These are phyloP conservation scores for Wickerhamiella sorbophila DNA, from an alignment of 805 yeast genomes.

Conservation along the genomic window DNA sequence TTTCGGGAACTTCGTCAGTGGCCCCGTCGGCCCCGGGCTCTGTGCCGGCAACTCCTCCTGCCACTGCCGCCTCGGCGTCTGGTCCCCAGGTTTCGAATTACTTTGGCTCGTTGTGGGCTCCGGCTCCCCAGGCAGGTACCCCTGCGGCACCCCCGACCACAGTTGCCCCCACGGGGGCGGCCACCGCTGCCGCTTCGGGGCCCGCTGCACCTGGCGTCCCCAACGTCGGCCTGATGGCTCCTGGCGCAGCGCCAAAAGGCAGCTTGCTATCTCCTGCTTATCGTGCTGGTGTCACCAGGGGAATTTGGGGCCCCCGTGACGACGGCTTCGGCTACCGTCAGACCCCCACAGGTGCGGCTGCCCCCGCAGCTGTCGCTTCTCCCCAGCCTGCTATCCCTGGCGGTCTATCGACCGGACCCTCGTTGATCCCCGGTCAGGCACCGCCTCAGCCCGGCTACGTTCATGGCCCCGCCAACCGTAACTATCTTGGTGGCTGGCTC, in stretches of 20 bases:
- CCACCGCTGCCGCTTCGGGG: background rate
- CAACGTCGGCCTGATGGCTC: conserved; percentile 1
- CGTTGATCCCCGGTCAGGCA: background rate
- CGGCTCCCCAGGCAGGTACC: conserved; percentile 6
- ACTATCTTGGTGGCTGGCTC: conserved; percentile 3
- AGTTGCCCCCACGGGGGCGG: background rate
- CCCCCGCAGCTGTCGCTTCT: background rate
- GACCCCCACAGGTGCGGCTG: background rate
- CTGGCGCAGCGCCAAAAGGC: background rate
- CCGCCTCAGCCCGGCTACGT: conserved; percentile 1
- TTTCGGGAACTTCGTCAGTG: conserved; percentile 1
- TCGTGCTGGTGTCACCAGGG: conserved; percentile 1
- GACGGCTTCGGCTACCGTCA: background rate
- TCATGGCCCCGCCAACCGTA: background rate
- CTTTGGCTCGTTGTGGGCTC: conserved; percentile 3
- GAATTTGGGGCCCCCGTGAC: conserved; percentile 5
- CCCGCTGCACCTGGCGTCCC: background rate
- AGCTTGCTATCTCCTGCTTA: background rate
- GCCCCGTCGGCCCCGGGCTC: conserved; percentile 5
- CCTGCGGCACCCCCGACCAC: conserved; percentile 6
- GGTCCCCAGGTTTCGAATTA: background rate
- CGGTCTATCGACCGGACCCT: conserved; percentile 5
- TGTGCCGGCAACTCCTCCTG: conserved; percentile 4
- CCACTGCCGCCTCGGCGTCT: background rate
- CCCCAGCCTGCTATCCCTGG: conserved; percentile 4